Conservation (phyloP, 306 rosid species). For the Potentilla sterilis region DNA sequence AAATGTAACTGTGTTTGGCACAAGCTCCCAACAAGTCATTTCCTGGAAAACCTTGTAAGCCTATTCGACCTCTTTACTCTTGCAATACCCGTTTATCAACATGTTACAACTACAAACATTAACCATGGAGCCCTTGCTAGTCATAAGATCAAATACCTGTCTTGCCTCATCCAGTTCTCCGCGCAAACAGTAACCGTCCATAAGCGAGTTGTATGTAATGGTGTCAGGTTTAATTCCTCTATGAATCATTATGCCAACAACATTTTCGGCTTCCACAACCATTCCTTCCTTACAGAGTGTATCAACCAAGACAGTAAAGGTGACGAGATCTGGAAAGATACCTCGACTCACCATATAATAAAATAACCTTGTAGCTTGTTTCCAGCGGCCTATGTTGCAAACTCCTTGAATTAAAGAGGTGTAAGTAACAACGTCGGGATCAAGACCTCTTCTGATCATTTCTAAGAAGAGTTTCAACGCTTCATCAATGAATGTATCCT, state of each 20-base stretch:
- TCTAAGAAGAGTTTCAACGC: constrained; percentile 13
- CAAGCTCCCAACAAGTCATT: background rate
- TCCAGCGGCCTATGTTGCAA: background rate
- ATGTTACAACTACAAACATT: background rate
- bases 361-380: too few relatives aligned
- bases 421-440: background rate
- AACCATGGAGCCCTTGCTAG: background rate
- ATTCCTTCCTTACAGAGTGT: too few relatives aligned
- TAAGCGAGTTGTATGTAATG: background rate
- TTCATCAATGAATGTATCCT: constrained; percentile 10
- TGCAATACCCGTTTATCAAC: background rate
- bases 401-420: background rate
- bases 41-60: background rate
- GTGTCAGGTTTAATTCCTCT: too few relatives aligned
- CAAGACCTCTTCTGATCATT: background rate
- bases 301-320: background rate
- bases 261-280: too few relatives aligned
- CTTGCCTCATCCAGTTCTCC: background rate
- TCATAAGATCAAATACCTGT: background rate
- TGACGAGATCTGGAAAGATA: background rate
- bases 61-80: too few relatives aligned
- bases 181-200: background rate
- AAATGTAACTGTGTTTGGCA: background rate
- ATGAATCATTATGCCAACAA: too few relatives aligned
- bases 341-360: background rate